These are phyloP conservation scores for Beauveria medogensis DNA, from an alignment of 2,329 filamentous ascomycete genomes.

Conservation along the genomic window DNA sequence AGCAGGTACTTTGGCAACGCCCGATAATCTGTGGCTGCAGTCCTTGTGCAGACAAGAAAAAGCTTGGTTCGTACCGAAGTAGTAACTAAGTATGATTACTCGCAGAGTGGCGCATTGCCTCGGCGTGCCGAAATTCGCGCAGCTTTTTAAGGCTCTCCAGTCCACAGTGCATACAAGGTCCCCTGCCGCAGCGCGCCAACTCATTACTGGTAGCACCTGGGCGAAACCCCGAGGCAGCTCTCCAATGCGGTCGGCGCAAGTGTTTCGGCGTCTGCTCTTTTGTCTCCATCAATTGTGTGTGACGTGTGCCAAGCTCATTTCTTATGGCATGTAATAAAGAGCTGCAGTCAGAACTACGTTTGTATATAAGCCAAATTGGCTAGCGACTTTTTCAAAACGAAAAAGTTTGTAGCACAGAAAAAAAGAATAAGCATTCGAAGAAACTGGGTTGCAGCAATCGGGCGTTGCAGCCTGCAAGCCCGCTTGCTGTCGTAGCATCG, in stretches of 20 bases:
- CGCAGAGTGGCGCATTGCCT: not conserved
- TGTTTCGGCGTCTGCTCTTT: not conserved
- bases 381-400: not conserved
- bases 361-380: not conserved
- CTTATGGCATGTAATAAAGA: not conserved
- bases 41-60: too few relatives aligned
- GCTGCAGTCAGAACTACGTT: too few relatives aligned
- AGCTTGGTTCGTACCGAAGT: too few relatives aligned
- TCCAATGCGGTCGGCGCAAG: too few relatives aligned
- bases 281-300: not conserved
- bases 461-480: not conserved
- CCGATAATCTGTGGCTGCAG: too few relatives aligned
- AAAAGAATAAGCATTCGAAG: not conserved
- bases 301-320: not conserved
- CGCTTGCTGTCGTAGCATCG: not conserved
- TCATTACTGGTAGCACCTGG: not conserved
- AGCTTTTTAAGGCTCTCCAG: not conserved
- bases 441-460: not conserved
- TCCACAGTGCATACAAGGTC: not conserved
- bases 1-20: too few relatives aligned
- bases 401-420: not conserved
- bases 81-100: too few relatives aligned
- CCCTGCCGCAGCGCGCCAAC: not conserved
- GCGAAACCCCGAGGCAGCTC: not conserved
- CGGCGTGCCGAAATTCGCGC: constrained; percentile 3